Evolutionary conservation across 306 rosid species (phyloP).

Genomic region (Fagus sylvatica): DNA sequence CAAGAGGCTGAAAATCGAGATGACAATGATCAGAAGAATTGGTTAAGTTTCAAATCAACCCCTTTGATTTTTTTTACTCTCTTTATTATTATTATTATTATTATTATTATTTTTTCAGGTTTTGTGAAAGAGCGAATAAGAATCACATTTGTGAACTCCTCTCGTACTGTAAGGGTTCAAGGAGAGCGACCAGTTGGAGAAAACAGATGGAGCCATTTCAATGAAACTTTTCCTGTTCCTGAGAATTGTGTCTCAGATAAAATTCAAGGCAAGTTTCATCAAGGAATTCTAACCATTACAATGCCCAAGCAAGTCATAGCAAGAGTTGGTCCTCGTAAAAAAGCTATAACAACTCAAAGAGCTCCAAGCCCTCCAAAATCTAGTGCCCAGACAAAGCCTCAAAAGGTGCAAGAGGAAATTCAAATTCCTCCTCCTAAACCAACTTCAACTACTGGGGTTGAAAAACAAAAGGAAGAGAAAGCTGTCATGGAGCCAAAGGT

Average conservation of each 20-base stretch:
- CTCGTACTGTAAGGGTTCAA: conserved; percentile 18
- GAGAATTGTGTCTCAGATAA: conserved; percentile 20
- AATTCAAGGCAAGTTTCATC: conserved; percentile 38
- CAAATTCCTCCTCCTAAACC: conserved; percentile 14
- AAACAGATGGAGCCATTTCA: conserved; percentile 42
- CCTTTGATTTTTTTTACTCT: too few species aligned
- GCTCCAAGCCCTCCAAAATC: conserved; percentile 11
- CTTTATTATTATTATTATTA: too few species aligned
- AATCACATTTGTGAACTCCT: conserved; percentile 8
- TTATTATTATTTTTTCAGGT: conserved; percentile 32
- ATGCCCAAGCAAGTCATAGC: conserved; percentile 41
- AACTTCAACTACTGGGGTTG: conserved; percentile 6
- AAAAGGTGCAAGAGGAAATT: conserved; percentile 1
- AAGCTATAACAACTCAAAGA: conserved; percentile 25
- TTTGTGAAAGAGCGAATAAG: conserved; percentile 43
- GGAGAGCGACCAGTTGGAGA: conserved; percentile 52
- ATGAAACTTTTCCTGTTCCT: conserved; percentile 37
- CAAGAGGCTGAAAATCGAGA: too few species aligned
- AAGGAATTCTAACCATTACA: conserved; percentile 43
- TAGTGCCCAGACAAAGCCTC: conserved; percentile 10
- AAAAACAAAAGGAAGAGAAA: conserved; percentile 22
- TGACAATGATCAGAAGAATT: too few species aligned
- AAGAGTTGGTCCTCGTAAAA: conserved; percentile 17
- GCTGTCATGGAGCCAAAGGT: not conserved
- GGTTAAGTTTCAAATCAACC: too few species aligned